Evolutionary conservation across 306 rosid genomes (phyloP), one percentile per base, ranked within the genome.

Genomic region (Rubus idaeus): DNA sequence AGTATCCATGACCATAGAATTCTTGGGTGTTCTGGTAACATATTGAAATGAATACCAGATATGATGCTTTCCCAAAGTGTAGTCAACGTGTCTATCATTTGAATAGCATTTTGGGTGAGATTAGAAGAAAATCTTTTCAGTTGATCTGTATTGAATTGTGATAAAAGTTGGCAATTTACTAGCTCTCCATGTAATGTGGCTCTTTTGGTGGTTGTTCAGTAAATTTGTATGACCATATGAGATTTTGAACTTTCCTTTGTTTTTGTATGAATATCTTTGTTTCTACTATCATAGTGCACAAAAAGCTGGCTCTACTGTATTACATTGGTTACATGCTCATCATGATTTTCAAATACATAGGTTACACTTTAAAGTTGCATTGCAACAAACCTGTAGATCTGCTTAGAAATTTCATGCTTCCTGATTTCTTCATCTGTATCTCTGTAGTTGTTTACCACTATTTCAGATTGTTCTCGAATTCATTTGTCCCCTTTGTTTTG

Each of bases 401-500:
- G 56, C 40, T 12, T 68, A 20, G 35, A 58, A 69, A 39, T 20
- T 30, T 14, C 57, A 23, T 41, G 55, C 17, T 61, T 71, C 26
- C n/a, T 44, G 70, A 49, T 39, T 65, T 46, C 58, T 11, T 41
- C 26, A 53, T 45, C 57, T 55, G 70, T 3, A 14, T 50, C 8
- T 23, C 42, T 26, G 41, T 53, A 8, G 6, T 12, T 21, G 18
- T 10, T 23, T 30, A 37, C 56, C 51, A 51, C 20, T 39, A 20
- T 56, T 10, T 26, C 12, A 26, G 35, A 12, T 51, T 79, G 68
- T 8, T 26, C 75, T 67, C 40, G 39, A 53, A 20, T 80, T 80
- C 55, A 65, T 46, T 73, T 55, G 55, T 35, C 64, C 69, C 55
- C 9, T 62, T 62, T 18, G 41, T 49, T 73, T 81, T 81, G 76